A percentile compares a stretch with the other conserved stretches of the same genome.
phyloP scores from a whole-genome alignment of 441 rosid genomes.

The Daphne laureola region DNA sequence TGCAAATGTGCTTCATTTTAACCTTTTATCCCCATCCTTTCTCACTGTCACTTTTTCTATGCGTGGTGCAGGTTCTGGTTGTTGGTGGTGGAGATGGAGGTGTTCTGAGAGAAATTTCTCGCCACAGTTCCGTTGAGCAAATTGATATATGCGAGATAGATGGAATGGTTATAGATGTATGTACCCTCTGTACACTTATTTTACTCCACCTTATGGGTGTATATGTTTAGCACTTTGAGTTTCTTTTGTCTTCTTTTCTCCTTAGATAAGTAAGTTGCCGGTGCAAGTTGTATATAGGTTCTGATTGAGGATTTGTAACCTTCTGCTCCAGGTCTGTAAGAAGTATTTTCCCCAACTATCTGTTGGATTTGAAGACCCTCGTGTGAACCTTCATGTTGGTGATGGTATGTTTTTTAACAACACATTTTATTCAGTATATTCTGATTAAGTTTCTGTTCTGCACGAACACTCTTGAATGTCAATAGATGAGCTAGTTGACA shows the following conservation, averaged over 20 bases:
- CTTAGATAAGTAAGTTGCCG: too few relatives aligned
- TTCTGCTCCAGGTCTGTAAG: constrained; percentile 53
- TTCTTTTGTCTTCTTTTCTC: neutral
- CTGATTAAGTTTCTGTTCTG: neutral
- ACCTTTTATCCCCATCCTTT: neutral
- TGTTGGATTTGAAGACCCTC: constrained; percentile 92
- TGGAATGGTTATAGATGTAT: constrained; percentile 91
- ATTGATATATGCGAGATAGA: constrained; percentile 98
- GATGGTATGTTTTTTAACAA: constrained; percentile 50
- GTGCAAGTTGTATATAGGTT: constrained; percentile 2
- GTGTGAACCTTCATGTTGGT: constrained; percentile 79
- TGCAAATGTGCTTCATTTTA: too few relatives aligned
- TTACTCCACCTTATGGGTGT: neutral
- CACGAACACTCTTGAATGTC: neutral
- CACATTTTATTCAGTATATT: constrained; percentile 1
- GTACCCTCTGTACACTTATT: neutral
- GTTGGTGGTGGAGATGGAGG: constrained; percentile 99
- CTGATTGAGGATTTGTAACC: constrained; percentile 6
- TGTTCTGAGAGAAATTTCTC: constrained; percentile 86
- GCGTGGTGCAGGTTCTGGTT: constrained; percentile 66
- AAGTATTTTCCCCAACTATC: constrained; percentile 74
- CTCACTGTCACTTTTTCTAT: neutral
- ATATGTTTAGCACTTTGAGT: neutral
- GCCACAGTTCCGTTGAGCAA: constrained; percentile 76
- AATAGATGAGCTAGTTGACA: constrained; percentile 14